phyloP scores from a whole-genome alignment of 169 alveolate species.

The Cryptosporidium ubiquitum region DNA sequence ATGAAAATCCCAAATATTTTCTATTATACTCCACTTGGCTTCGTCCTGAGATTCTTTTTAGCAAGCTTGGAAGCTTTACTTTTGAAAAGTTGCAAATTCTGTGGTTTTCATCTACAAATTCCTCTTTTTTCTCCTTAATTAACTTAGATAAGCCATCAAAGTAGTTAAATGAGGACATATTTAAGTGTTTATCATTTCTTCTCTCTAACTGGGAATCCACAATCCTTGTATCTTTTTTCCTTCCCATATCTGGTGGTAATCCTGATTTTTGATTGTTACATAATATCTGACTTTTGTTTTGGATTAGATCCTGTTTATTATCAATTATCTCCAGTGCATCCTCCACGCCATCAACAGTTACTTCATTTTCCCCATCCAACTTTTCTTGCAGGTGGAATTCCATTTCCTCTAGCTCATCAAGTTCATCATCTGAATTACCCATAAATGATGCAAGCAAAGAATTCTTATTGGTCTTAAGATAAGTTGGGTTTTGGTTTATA shows the following conservation, averaged over 20 bases:
- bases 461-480: not conserved
- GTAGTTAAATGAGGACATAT: not conserved
- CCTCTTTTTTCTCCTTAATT: not conserved
- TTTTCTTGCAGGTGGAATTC: not conserved
- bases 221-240: not conserved
- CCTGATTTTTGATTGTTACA: not conserved
- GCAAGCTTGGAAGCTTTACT: slow-evolving; percentile 13
- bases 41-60: slow-evolving; percentile 20
- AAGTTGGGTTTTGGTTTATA: not conserved
- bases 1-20: slow-evolving; percentile 11
- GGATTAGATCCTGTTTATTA: not conserved
- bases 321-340: not conserved
- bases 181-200: not conserved
- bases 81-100: not conserved
- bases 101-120: not conserved
- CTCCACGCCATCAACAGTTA: not conserved
- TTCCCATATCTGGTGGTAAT: not conserved
- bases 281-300: not conserved
- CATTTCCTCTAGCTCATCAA: not conserved
- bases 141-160: not conserved
- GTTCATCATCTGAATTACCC: slow-evolving; percentile 52
- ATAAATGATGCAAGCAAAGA: slow-evolving; percentile 52
- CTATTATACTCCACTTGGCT: slow-evolving; percentile 7
- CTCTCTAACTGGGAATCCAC: not conserved
- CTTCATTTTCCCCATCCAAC: not conserved